A percentile compares a stretch with the other conserved stretches of the same genome.
Conservation (phyloP, 345 rosid species). For the Citrus trifoliata region DNA sequence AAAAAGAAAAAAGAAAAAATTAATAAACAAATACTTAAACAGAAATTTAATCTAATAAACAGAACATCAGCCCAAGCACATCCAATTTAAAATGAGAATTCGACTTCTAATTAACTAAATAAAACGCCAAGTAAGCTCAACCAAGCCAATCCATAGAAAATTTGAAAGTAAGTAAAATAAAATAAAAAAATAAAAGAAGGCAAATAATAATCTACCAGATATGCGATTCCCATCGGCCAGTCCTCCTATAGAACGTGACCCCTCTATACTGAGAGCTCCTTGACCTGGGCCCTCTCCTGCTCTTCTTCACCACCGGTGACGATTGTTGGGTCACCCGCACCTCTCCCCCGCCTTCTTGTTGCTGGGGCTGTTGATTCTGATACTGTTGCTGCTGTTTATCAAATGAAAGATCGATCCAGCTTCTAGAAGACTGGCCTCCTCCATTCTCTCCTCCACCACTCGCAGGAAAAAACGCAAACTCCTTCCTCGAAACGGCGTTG, state of each 20-base stretch:
- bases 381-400: slow-evolving; percentile 20
- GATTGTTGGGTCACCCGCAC: slow-evolving; percentile 39
- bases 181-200: neutral
- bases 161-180: neutral
- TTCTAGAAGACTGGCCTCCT: slow-evolving; percentile 42
- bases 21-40: neutral
- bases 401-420: slow-evolving; percentile 52
- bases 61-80: neutral
- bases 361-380: neutral
- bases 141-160: neutral
- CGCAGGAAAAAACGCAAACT: slow-evolving; percentile 63
- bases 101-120: neutral
- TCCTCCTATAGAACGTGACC: slow-evolving; percentile 90
- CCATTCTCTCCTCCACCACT: slow-evolving; percentile 28
- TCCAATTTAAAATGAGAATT: neutral
- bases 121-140: neutral
- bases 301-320: slow-evolving; percentile 63
- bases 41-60: neutral
- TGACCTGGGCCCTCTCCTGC: slow-evolving; percentile 96
- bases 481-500: slow-evolving; percentile 47
- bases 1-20: neutral
- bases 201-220: slow-evolving; percentile 51
- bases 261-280: slow-evolving; percentile 95
- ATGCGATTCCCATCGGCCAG: slow-evolving; percentile 98
- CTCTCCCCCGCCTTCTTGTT: slow-evolving; percentile 23